Evolutionary conservation across 2,329 filamentous ascomycete species (phyloP), one percentile per base, ranked within the genome.

Genomic region (Basipetospora sp.): DNA sequence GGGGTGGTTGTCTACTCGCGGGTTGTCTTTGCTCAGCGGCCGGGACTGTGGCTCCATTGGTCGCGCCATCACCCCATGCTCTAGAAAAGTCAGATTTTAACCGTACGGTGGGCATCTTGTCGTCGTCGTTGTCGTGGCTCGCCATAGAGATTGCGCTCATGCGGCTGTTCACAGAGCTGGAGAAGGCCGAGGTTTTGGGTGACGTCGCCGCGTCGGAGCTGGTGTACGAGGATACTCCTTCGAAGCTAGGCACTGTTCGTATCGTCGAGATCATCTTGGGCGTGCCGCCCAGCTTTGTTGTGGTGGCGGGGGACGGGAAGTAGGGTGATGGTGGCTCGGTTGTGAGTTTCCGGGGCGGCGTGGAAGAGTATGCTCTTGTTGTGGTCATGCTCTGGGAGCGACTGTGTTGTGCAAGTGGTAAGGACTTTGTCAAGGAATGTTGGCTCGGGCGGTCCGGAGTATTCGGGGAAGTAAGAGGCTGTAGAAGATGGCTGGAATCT

Each of bases 151-250:
- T 52, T 38, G 55, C 60, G 53, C 68, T 72, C 36, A 56, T 51
- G 49, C 63, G 69, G 53, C 71, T 74, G 49, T 68, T 66, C 29
- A 67, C 54, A 31, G 68, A 72, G 56, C 68, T 71, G 29, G 69
- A 71, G 45, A 74, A 67, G 42, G 56, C 60, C 41, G 69, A 73
- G 46, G 64, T 64, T 43, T 60, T 62, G 50, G 55, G 22, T 17
- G 55, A 49, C 30, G 40, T 44, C 30, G n/a, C n/a, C n/a, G 45
- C 41, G 36, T 61, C 58, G 36, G 56, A 60, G 43, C 60, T 62
- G 30, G 64, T 65, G 39, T 64, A 60, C 43, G 55, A 60, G 18
- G 59, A 59, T 30, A 53, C 49, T 25, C 56, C 62, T 50, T 74
- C 70, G 50, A 67, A 64, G 55, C 67, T 73, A 28, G 63, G 60